Conservation (phyloP, 345 rosid species). For the Adansonia digitata region DNA sequence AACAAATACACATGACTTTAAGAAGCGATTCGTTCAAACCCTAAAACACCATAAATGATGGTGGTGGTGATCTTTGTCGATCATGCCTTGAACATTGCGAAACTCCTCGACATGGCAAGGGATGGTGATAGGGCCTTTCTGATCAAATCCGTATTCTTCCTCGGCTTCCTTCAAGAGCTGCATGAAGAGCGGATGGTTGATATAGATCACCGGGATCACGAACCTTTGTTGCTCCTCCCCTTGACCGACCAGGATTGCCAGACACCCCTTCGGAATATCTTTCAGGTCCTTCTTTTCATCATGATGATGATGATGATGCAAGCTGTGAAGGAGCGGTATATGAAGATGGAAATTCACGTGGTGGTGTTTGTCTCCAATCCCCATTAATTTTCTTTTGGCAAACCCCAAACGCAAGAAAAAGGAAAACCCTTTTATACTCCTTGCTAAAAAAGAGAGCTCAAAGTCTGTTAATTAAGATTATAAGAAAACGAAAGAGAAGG, state of each 20-base stretch:
- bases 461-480: conserved; percentile 10
- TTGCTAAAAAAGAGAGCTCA: not conserved
- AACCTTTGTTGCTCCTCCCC: conserved; percentile 62
- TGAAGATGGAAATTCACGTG: conserved; percentile 53
- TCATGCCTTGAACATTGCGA: conserved; percentile 57
- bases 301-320: conserved; percentile 19
- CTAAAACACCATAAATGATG: conserved; percentile 46
- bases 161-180: conserved; percentile 65
- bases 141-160: conserved; percentile 74
- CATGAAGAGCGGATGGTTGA: conserved; percentile 76
- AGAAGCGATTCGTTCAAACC: conserved; percentile 24
- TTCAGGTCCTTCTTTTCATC: conserved; percentile 23
- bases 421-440: not conserved
- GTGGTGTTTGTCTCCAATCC: conserved; percentile 32
- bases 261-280: conserved; percentile 66
- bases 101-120: conserved; percentile 85
- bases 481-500: conserved; percentile 46
- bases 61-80: conserved; percentile 53
- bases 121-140: conserved; percentile 69
- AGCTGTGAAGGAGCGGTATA: conserved; percentile 34
- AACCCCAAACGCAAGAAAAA: not conserved
- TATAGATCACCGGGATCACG: conserved; percentile 67
- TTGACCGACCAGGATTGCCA: conserved; percentile 75
- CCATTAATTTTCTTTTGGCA: conserved; percentile 21
- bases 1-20: not conserved